phyloP scores from a whole-genome alignment of 345 rosid genomes.

The Populus tremula region DNA sequence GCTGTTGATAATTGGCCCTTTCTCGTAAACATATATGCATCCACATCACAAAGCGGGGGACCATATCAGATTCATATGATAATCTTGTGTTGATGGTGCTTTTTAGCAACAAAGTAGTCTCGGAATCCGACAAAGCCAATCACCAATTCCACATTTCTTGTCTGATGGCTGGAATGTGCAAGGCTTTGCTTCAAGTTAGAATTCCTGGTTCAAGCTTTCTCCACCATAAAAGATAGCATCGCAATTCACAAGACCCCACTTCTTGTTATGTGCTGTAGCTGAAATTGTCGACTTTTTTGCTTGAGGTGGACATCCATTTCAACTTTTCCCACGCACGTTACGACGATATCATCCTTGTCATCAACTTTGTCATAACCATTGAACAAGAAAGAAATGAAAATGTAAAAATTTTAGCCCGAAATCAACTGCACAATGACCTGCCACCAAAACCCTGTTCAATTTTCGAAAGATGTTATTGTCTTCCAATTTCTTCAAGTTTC shows the following conservation, averaged over 20 bases:
- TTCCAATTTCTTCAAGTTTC: conserved; percentile 67
- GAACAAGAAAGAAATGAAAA: conserved; percentile 4
- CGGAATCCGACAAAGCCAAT: conserved; percentile 17
- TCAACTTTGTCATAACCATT: not conserved
- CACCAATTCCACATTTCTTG: conserved; percentile 13
- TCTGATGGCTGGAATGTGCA: conserved; percentile 11
- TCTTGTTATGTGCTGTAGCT: conserved; percentile 16
- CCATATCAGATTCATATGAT: conserved; percentile 12
- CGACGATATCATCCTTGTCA: conserved; percentile 1
- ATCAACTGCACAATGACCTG: conserved; percentile 18
- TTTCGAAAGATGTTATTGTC: conserved; percentile 20
- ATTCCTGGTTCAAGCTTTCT: conserved; percentile 10
- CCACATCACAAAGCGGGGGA: conserved; percentile 18
- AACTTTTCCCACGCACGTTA: conserved; percentile 9
- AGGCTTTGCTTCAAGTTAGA: conserved; percentile 2
- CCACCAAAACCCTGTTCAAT: conserved; percentile 10
- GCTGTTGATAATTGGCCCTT: conserved; percentile 4
- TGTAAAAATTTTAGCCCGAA: conserved; percentile 12
- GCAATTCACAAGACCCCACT: conserved; percentile 10
- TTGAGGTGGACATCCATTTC: not conserved
- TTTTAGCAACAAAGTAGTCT: conserved; percentile 14
- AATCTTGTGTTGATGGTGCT: conserved; percentile 5
- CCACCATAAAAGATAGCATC: conserved; percentile 8
- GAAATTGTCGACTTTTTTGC: conserved; percentile 4
- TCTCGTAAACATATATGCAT: conserved; percentile 12